These are phyloP conservation scores for Glutinoglossum americanum DNA, from an alignment of 495 filamentous ascomycete genomes.

Conservation along the genomic window DNA sequence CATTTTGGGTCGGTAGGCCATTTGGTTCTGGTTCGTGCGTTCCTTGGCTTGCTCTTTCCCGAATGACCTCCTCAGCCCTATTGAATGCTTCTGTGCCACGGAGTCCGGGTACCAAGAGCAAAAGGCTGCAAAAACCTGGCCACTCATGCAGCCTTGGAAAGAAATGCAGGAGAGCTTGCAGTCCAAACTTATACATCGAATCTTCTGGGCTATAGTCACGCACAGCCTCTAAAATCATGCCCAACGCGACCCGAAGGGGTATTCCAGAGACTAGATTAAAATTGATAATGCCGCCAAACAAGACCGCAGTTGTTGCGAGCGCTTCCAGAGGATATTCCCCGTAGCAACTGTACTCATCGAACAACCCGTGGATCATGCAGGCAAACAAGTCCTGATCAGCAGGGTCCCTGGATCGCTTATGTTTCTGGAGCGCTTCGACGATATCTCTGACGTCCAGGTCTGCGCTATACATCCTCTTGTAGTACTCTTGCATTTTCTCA, in stretches of 20 bases:
- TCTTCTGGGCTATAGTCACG: conserved; percentile 56
- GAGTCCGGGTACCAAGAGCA: conserved; percentile 60
- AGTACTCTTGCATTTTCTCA: conserved; percentile 84
- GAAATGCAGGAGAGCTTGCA: conserved; percentile 87
- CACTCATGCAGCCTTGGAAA: conserved; percentile 68
- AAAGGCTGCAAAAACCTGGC: conserved; percentile 67
- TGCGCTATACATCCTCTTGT: conserved; percentile 86
- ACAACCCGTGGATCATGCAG: conserved; percentile 95
- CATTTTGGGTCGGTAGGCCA: conserved; percentile 25
- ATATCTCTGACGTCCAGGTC: conserved; percentile 64
- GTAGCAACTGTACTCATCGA: conserved; percentile 94
- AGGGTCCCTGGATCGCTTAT: conserved; percentile 67
- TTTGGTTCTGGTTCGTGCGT: conserved; percentile 14
- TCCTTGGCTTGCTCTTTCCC: conserved; percentile 17
- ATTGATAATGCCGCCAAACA: conserved; percentile 93
- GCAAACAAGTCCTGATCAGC: conserved; percentile 84
- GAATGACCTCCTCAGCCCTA: conserved; percentile 60
- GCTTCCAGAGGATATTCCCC: conserved; percentile 84
- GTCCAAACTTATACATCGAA: conserved; percentile 93
- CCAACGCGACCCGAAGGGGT: conserved; percentile 73
- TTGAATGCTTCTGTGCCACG: conserved; percentile 67
- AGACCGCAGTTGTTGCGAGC: conserved; percentile 78
- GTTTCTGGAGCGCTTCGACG: conserved; percentile 55
- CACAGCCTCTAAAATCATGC: conserved; percentile 92
- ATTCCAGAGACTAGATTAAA: conserved; percentile 75